A percentile compares a stretch with the other conserved stretches of the same genome.
Conservation (phyloP, 768 basidiomycete genomes). For the Leccinellum luteum region DNA sequence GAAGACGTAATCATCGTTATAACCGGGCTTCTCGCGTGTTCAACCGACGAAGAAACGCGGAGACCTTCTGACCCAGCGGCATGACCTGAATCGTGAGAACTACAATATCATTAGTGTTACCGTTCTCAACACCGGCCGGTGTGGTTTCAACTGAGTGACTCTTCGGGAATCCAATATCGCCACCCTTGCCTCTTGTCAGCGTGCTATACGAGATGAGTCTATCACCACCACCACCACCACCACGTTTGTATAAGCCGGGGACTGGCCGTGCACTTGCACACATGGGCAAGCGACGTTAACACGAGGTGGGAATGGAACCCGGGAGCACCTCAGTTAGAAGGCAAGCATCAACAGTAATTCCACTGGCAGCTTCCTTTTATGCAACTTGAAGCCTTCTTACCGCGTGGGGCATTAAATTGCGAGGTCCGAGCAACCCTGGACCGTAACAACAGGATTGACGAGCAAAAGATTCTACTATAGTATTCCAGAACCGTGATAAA, state of each 20-base stretch:
- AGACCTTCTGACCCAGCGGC: no score
- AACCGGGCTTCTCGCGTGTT: no score
- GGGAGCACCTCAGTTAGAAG: no score
- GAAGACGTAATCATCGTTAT: no score
- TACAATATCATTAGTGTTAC: no score
- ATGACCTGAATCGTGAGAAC: no score
- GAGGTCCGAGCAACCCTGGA: no score
- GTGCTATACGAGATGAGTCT: not conserved
- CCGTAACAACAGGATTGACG: not conserved
- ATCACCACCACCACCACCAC: not conserved
- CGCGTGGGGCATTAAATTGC: no score
- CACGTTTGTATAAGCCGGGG: not conserved
- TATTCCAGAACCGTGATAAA: no score
- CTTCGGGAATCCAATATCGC: not conserved
- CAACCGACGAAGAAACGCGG: no score
- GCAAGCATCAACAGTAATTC: not conserved
- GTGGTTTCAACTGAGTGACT: not conserved
- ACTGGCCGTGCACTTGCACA: not conserved
- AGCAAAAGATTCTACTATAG: no score
- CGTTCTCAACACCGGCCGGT: no score
- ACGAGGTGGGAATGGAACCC: not conserved
- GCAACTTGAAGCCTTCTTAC: not conserved
- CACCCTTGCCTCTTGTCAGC: not conserved
- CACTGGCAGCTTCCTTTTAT: not conserved
- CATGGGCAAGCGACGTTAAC: not conserved